Evolutionary conservation across 345 rosid species (phyloP).

Genomic region (Boechera retrofracta): DNA sequence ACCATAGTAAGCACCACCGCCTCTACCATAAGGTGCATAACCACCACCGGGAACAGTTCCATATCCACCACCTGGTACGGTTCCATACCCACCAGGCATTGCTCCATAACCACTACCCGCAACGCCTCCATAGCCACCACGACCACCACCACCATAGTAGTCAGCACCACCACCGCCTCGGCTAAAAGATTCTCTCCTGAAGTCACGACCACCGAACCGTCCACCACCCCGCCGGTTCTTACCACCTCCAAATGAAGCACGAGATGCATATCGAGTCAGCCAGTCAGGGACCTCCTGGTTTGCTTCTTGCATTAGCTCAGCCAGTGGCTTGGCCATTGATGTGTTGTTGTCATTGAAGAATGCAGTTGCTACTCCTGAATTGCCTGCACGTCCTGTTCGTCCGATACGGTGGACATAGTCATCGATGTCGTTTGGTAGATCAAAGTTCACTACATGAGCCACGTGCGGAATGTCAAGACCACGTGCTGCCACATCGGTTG

Average conservation of each 20-base stretch:
- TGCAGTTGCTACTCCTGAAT: conserved; percentile 91
- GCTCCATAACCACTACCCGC: conserved; percentile 45
- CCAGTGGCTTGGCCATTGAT: conserved; percentile 73
- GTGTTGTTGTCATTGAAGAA: conserved; percentile 86
- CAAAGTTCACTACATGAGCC: conserved; percentile 95
- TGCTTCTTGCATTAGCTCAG: conserved; percentile 93
- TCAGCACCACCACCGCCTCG: conserved; percentile 67
- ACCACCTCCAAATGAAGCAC: conserved; percentile 61
- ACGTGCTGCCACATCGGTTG: conserved; percentile 82
- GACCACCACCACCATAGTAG: conserved; percentile 63
- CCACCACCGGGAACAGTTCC: conserved; percentile 45
- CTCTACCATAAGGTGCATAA: conserved; percentile 51
- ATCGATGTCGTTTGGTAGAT: conserved; percentile 96
- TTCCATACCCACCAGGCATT: conserved; percentile 53
- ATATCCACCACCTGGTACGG: conserved; percentile 50
- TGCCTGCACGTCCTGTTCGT: conserved; percentile 97
- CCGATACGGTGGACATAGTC: conserved; percentile 99
- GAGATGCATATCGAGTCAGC: conserved; percentile 81
- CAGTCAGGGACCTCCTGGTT: conserved; percentile 97
- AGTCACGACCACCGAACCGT: conserved; percentile 92
- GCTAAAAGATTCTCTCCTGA: conserved; percentile 67
- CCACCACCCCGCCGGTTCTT: conserved; percentile 78
- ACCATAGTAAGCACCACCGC: conserved; percentile 62
- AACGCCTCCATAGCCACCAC: conserved; percentile 57
- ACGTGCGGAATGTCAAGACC: conserved; percentile 99